Base-by-base conservation (phyloP, 805 yeast species). In the Ogataea angusta region DNA sequence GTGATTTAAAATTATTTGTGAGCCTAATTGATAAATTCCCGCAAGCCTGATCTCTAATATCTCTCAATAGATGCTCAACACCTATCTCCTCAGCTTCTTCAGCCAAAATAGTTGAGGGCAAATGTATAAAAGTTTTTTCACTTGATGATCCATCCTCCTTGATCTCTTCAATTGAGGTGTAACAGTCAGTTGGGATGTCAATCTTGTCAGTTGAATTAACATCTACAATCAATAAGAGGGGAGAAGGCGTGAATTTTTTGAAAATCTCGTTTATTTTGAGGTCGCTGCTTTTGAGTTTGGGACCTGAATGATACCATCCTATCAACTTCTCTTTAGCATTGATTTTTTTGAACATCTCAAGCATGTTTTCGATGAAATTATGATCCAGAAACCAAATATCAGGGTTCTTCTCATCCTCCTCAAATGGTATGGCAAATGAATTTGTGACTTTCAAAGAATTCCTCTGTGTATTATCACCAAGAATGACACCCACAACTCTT, bases 261-360 rank as follows among this genome's bases (percentile, higher is more conserved):
- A 93, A 89, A 38, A 84, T 66, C 50, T 93, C 96, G 61, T 91
- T 91, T 57, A 93, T 93, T 60, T 85, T 86, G 48, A 93, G 70
- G 60, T 93, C 99, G 12, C 95, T 82, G 2, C 90, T 76, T 54
- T 79, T 81, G 50, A 95, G 75, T 62, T 89, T 89, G 14, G 98
- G 97, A 4, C 99, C 99, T 7, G 96, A 83, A 64, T 93, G 99
- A 62, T 93, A 93, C 99, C 99, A 93, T n/a, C 99, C 99, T 60
- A 93, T 81, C 34, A 93, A 73, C 61, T 80, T 86, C 64, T 93
- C 99, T 67, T 87, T 90, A 14, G 99, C 99, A 67, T 90, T 95
- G 62, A 93, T 90, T 64, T 95, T 93, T 62, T 86, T 88, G 68
- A 89, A 91, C 99, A 93, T 93, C 52, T 89, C 96, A 49, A 89